These are phyloP conservation scores for Claviceps capensis DNA, from an alignment of 2,329 filamentous ascomycete species.

Conservation along the genomic window DNA sequence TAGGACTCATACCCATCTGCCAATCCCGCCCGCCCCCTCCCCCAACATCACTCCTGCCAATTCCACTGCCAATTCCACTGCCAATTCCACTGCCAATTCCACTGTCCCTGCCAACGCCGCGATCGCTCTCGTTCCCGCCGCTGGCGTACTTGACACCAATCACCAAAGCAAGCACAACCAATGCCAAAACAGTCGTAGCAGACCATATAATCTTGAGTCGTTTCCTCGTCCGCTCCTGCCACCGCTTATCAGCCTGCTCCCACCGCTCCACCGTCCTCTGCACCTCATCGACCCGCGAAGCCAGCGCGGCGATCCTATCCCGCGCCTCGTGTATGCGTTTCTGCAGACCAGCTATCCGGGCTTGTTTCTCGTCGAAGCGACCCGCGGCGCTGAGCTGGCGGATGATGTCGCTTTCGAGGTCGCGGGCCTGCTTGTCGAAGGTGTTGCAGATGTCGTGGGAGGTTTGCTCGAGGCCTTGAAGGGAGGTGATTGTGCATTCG, in stretches of 20 bases:
- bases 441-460: conserved; percentile 42
- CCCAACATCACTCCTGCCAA: neutral
- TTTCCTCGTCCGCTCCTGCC: conserved; percentile 52
- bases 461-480: conserved; percentile 53
- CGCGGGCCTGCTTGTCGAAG: conserved; percentile 46
- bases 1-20: conserved; percentile 3
- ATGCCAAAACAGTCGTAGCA: conserved; percentile 33
- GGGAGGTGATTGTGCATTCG: conserved; percentile 46
- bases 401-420: conserved; percentile 45
- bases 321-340: conserved; percentile 46
- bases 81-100: no score
- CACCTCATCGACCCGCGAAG: conserved; percentile 50
- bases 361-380: conserved; percentile 51
- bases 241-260: conserved; percentile 52
- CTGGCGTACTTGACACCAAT: conserved; percentile 15
- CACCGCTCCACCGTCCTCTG: conserved; percentile 51
- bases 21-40: neutral
- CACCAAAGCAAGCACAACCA: conserved; percentile 34
- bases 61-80: no score
- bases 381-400: conserved; percentile 46
- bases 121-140: neutral
- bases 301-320: conserved; percentile 44
- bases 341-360: conserved; percentile 47
- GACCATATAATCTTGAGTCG: conserved; percentile 52
- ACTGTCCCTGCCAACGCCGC: no score